A percentile compares a stretch with the other conserved stretches of the same genome.
These are phyloP conservation scores for Xylariaceae sp. DNA, from an alignment of 2,329 filamentous ascomycete species.

Conservation along the genomic window DNA sequence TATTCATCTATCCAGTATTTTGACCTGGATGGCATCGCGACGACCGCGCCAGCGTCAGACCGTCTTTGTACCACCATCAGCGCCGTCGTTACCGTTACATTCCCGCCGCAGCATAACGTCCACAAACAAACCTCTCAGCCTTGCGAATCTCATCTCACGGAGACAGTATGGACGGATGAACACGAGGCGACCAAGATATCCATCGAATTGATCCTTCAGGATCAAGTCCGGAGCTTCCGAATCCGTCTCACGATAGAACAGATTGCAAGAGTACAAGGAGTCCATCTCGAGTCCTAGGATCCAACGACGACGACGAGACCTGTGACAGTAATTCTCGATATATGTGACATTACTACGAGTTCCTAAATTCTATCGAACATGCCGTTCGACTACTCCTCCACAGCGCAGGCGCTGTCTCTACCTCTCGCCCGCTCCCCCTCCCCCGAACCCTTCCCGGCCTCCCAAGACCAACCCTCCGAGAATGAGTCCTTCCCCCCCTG, in stretches of 20 bases:
- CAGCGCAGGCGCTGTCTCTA: conserved; percentile 46
- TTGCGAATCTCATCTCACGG: background rate
- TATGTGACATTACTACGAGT: too few species aligned
- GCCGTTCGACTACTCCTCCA: conserved; percentile 48
- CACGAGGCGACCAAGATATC: background rate
- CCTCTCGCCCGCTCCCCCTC: conserved; percentile 37
- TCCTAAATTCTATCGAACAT: conserved; percentile 30
- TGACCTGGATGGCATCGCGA: too few species aligned
- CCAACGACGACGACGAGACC: background rate
- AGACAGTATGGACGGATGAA: conserved; percentile 13
- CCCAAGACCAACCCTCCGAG: conserved; percentile 28
- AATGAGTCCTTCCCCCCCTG: conserved; percentile 44
- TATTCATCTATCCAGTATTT: too few species aligned
- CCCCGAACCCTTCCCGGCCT: conserved; percentile 31
- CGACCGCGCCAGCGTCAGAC: too few species aligned
- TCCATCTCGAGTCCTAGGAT: background rate
- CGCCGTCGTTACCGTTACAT: background rate
- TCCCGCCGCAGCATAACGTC: background rate
- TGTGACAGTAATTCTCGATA: background rate
- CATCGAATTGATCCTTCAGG: conserved; percentile 3
- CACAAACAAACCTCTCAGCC: background rate
- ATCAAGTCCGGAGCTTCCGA: conserved; percentile 14
- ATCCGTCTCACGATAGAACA: background rate
- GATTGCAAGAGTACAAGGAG: background rate
- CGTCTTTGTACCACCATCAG: background rate